Conservation (phyloP, 176 grass and related monocot species). For the Poa annua region DNA sequence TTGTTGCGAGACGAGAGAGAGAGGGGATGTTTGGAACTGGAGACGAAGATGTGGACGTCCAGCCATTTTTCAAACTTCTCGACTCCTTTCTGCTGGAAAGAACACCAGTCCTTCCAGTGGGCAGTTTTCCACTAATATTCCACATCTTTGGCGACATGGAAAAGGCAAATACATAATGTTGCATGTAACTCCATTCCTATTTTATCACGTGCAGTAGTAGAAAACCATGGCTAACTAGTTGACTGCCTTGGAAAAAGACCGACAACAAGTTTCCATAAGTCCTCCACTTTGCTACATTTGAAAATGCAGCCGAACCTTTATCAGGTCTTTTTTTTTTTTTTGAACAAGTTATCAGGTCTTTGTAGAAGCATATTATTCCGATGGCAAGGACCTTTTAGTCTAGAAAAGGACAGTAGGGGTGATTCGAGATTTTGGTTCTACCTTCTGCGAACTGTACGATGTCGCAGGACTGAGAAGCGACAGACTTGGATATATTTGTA, state of each 20-base stretch:
- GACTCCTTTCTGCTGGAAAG: constrained; percentile 50
- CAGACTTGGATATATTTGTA: neutral
- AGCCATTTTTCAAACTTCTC: constrained; percentile 26
- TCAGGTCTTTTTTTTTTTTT: no score
- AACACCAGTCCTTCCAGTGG: constrained; percentile 11
- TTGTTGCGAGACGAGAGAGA: neutral
- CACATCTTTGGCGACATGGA: constrained; percentile 36
- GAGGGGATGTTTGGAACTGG: constrained; percentile 6
- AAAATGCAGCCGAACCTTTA: neutral
- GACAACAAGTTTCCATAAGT: neutral
- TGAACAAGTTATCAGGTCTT: neutral
- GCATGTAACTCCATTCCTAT: neutral
- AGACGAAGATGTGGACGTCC: constrained; percentile 27
- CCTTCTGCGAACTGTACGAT: neutral
- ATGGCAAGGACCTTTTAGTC: neutral
- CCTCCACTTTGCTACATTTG: neutral
- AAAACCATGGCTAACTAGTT: constrained; percentile 31
- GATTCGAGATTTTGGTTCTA: neutral
- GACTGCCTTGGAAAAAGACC: constrained; percentile 27
- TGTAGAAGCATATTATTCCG: neutral
- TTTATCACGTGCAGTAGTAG: neutral
- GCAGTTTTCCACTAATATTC: constrained; percentile 51
- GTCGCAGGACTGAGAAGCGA: neutral
- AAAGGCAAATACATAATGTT: constrained; percentile 10
- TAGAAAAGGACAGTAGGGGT: neutral